These are phyloP conservation scores for Spinacia oleracea DNA, from an alignment of 179 eudicot genomes.

Conservation along the genomic window DNA sequence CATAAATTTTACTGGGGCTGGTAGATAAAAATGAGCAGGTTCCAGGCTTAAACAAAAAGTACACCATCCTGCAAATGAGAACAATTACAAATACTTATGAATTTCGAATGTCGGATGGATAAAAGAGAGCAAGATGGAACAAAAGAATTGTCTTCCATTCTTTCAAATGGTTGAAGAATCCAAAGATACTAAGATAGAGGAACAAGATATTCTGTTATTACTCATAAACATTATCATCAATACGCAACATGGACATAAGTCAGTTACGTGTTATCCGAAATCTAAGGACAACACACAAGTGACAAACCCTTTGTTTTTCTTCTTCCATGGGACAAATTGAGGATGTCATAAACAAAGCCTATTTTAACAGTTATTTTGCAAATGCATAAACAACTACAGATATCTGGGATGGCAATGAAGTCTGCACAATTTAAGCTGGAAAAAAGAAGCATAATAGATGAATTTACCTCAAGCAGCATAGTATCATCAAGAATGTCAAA, in stretches of 20 bases:
- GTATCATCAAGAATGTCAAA: constrained; percentile 81
- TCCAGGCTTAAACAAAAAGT: background rate
- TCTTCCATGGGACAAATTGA: background rate
- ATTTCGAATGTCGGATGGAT: background rate
- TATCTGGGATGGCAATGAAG: background rate
- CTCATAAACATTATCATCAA: background rate
- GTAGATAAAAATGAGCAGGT: background rate
- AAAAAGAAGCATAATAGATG: constrained; percentile 7
- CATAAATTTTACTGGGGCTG: background rate
- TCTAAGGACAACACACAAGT: background rate
- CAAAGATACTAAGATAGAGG: background rate
- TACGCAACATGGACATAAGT: background rate
- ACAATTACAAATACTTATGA: background rate
- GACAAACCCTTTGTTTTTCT: background rate
- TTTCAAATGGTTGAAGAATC: background rate
- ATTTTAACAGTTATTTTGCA: background rate
- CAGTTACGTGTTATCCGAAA: background rate
- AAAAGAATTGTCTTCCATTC: background rate
- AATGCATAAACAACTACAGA: background rate
- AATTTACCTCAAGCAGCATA: constrained; percentile 87
- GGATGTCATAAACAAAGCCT: background rate
- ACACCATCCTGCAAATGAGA: background rate
- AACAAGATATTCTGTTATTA: background rate
- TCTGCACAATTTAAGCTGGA: background rate
- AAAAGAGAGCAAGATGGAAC: background rate